Evolutionary conservation across 2,329 filamentous ascomycete species (phyloP), one percentile per base, ranked within the genome.

Genomic region (Cordyceps pruinosa): DNA sequence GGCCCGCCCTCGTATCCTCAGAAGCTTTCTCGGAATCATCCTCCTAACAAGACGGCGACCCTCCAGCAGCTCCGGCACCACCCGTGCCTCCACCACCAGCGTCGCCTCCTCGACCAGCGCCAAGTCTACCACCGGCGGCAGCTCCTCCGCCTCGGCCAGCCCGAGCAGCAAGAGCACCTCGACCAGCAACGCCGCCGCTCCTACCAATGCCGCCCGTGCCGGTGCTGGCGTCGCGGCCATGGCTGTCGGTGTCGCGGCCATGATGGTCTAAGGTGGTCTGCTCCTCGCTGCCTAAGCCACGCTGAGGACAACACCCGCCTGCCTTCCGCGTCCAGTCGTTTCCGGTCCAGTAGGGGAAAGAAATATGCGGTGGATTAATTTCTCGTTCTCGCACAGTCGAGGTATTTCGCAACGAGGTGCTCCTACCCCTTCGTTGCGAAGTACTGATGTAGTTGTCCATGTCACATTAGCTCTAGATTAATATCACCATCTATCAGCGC

Each of bases 241-340:
- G 5, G 48, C 48, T n/a, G 34, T 50, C 48, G 48, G 48, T 19
- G 48, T 50, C 48, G 48, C 48, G 8, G 48, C 48, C 48, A 28
- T 50, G 48, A 28, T 50, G 23, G 48, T 50, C 34, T 50, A 50
- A 39, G 25, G 13, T 2, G 12, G 8, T 37, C 35, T n/a, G 17
- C 35, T 37, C 35, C 5, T 37, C 35, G 7, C 10, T 17, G 1
- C 35, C n/a, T n/a, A n/a, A n/a, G n/a, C n/a, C n/a, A n/a, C n/a
- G n/a, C n/a, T n/a, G n/a, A n/a, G n/a, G n/a, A n/a, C n/a, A n/a
- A n/a, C 35, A n/a, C 17, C 35, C 35, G 15, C 15, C 13, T n/a
- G n/a, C 34, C 13, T 37, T 37, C 15, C n/a, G n/a, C n/a, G n/a
- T n/a, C 17, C 35, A 4, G 15, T n/a, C 15, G 35, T 37, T 37